phyloP scores from a whole-genome alignment of 768 basidiomycete genomes.

The Glaciozyma martinii region DNA sequence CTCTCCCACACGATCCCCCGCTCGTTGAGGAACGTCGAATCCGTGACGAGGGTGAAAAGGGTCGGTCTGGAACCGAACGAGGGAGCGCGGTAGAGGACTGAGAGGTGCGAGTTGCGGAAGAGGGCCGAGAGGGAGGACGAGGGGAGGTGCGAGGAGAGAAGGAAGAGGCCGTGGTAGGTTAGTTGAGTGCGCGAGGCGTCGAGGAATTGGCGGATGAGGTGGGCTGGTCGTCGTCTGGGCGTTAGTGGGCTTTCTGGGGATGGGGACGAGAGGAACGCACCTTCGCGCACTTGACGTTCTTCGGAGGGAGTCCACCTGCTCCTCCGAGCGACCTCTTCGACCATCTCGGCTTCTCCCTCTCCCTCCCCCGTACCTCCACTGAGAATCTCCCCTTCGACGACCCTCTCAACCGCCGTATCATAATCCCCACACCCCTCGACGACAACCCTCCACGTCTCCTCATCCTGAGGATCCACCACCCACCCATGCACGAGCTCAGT shows the following conservation, averaged over 20 bases:
- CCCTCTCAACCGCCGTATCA: conserved; percentile 60
- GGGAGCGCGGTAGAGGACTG: conserved; percentile 58
- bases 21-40: conserved; percentile 69
- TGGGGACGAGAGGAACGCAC: conserved; percentile 43
- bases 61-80: conserved; percentile 40
- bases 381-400: conserved; percentile 67
- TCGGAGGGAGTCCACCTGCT: conserved; percentile 49
- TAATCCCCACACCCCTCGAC: conserved; percentile 47
- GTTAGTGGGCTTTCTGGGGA: not conserved
- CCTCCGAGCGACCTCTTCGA: conserved; percentile 21
- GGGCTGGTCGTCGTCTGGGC: conserved; percentile 45
- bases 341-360: conserved; percentile 23
- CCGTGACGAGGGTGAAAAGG: conserved; percentile 76
- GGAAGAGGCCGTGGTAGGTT: conserved; percentile 79
- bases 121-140: conserved; percentile 66
- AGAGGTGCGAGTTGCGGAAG: conserved; percentile 82
- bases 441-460: conserved; percentile 33
- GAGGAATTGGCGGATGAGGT: conserved; percentile 54
- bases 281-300: conserved; percentile 57
- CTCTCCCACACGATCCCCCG: conserved; percentile 81
- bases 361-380: conserved; percentile 44
- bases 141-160: conserved; percentile 50
- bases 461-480: conserved; percentile 41
- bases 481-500: conserved; percentile 82
- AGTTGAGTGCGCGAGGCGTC: conserved; percentile 67